A percentile compares a stretch with the other conserved stretches of the same genome.
phyloP scores from a whole-genome alignment of 768 basidiomycete species.

The Trametes maxima region DNA sequence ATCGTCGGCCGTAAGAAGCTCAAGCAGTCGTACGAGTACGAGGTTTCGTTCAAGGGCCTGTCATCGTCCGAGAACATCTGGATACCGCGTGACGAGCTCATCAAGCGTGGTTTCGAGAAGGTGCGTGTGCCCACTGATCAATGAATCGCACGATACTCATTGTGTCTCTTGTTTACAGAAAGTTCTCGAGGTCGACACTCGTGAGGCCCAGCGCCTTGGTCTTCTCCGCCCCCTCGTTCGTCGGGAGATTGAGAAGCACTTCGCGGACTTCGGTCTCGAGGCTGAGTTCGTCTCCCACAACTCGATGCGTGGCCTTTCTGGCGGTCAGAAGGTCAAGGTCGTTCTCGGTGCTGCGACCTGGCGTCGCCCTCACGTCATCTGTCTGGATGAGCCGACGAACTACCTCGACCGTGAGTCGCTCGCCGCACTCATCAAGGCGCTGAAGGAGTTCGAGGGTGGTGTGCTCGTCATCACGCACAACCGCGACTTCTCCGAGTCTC shows the following conservation, averaged over 20 bases:
- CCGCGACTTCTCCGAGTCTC: slow-evolving; percentile 97
- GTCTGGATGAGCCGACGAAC: slow-evolving; percentile 97
- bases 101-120: slow-evolving; percentile 98
- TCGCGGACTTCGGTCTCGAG: slow-evolving; percentile 98
- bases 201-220: slow-evolving; percentile 96
- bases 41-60: slow-evolving; percentile 93
- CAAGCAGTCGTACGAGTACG: slow-evolving; percentile 99
- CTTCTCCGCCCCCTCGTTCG: slow-evolving; percentile 95
- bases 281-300: slow-evolving; percentile 99
- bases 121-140: slow-evolving; percentile 37
- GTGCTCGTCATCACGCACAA: slow-evolving; percentile 98
- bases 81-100: slow-evolving; percentile 93
- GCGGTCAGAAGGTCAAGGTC: slow-evolving; percentile 99
- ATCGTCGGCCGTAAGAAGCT: slow-evolving; percentile 91
- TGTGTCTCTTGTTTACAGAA: slow-evolving; percentile 47
- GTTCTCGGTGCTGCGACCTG: slow-evolving; percentile 98
- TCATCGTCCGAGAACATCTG: slow-evolving; percentile 98
- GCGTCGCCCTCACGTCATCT: slow-evolving; percentile 98
- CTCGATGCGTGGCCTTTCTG: slow-evolving; percentile 97
- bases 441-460: slow-evolving; percentile 98
- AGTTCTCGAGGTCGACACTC: slow-evolving; percentile 95
- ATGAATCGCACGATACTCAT: slow-evolving; percentile 29
- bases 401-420: slow-evolving; percentile 99
- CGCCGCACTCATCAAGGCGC: slow-evolving; percentile 96
- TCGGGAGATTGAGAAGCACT: slow-evolving; percentile 99